phyloP scores from a whole-genome alignment of 2,329 filamentous ascomycete genomes.

The Metarhizium brunneum region DNA sequence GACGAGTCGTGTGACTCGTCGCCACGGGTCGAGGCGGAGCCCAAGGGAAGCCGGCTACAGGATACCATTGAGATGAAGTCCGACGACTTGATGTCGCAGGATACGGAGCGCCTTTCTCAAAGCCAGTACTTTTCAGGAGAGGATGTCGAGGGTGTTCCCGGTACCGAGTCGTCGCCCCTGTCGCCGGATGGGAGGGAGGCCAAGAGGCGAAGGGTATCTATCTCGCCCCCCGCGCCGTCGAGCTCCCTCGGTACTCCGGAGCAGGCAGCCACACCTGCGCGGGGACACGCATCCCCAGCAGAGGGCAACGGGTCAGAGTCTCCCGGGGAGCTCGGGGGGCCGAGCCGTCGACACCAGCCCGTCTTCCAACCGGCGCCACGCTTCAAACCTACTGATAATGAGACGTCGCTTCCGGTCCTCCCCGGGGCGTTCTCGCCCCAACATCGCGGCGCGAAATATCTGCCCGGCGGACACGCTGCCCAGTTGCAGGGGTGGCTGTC shows the following conservation, averaged over 20 bases:
- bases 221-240: constrained; percentile 15
- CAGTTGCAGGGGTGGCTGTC: constrained; percentile 32
- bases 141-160: background rate
- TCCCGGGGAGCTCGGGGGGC: background rate
- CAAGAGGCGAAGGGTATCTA: constrained; percentile 9
- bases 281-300: background rate
- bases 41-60: constrained; percentile 1
- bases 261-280: background rate
- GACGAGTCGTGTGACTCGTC: background rate
- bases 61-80: constrained; percentile 11
- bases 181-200: constrained; percentile 8
- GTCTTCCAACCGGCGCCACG: constrained; percentile 29
- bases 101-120: background rate
- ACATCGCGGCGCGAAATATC: constrained; percentile 24
- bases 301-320: background rate
- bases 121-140: background rate
- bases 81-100: constrained; percentile 1
- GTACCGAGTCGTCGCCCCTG: background rate
- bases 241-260: background rate
- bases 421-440: constrained; percentile 26
- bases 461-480: constrained; percentile 28
- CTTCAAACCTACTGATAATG: constrained; percentile 24
- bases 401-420: constrained; percentile 13
- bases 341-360: constrained; percentile 19
- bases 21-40: background rate